Conservation (phyloP, 805 yeast genomes). For the Ogataea kodamae region DNA sequence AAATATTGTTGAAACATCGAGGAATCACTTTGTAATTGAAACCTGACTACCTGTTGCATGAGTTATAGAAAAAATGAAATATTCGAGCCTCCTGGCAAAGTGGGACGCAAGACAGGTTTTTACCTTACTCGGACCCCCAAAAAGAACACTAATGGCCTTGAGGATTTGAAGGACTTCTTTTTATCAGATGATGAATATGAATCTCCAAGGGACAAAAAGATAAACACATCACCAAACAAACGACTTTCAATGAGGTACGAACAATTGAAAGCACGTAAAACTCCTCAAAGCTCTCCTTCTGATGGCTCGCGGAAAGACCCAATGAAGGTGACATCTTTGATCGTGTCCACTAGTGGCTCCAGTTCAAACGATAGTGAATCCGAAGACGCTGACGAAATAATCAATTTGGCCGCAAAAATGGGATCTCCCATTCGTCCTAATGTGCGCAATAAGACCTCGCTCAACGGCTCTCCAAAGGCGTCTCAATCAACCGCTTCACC, state of each 20-base stretch:
- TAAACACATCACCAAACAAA: slow-evolving; percentile 17
- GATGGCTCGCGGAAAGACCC: not conserved
- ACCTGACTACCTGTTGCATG: too few species aligned
- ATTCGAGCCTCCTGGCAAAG: slow-evolving; percentile 47
- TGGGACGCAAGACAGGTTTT: slow-evolving; percentile 66
- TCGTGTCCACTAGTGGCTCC: slow-evolving; percentile 9
- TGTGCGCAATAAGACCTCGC: slow-evolving; percentile 16
- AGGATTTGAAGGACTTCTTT: slow-evolving; percentile 66
- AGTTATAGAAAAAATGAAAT: slow-evolving; percentile 35
- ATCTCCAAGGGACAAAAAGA: slow-evolving; percentile 17
- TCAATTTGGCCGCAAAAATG: slow-evolving; percentile 27
- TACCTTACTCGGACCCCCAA: slow-evolving; percentile 34
- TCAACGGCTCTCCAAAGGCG: slow-evolving; percentile 20
- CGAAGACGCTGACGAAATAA: slow-evolving; percentile 31
- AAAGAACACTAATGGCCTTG: slow-evolving; percentile 61
- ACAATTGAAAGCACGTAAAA: slow-evolving; percentile 9
- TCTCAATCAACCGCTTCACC: slow-evolving; percentile 8
- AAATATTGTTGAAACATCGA: too few species aligned
- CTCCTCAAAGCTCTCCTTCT: slow-evolving; percentile 5
- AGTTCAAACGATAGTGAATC: slow-evolving; percentile 12
- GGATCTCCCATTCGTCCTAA: slow-evolving; percentile 30
- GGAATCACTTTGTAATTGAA: too few species aligned
- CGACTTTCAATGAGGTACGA: slow-evolving; percentile 16
- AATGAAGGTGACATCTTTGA: slow-evolving; percentile 1
- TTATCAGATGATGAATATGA: slow-evolving; percentile 44